Percentiles rank a stretch among this genome's conserved stretches.
Conservation (phyloP, 306 rosid genomes). For the Boehmeria nivea region DNA sequence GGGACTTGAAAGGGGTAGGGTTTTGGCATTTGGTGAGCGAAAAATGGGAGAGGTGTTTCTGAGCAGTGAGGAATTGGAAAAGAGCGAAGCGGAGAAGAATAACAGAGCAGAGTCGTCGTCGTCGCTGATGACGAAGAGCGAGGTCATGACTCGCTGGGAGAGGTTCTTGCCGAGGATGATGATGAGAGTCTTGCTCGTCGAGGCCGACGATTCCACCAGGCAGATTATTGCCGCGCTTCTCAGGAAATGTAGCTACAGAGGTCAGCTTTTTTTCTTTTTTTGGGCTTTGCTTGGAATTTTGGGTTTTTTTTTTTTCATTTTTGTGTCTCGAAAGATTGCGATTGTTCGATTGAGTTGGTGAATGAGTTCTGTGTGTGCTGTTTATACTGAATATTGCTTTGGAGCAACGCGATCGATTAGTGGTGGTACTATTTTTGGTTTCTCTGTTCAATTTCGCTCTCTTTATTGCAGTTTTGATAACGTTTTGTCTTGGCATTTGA, state of each 20-base stretch:
- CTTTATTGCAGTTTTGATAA: no score
- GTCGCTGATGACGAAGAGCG: slow-evolving; percentile 14
- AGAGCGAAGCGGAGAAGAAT: slow-evolving; percentile 12
- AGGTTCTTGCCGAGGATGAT: slow-evolving; percentile 59
- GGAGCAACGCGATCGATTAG: no score
- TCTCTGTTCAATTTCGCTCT: no score
- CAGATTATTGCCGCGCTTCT: slow-evolving; percentile 91
- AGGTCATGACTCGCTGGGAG: slow-evolving; percentile 70
- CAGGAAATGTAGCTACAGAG: slow-evolving; percentile 87
- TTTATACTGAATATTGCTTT: no score
- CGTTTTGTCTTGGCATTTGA: no score
- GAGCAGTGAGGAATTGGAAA: slow-evolving; percentile 43
- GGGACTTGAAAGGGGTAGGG: background rate
- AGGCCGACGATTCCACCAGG: slow-evolving; percentile 91
- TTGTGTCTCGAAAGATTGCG: no score
- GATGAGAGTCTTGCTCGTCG: slow-evolving; percentile 75
- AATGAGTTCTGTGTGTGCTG: no score
- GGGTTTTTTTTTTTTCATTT: background rate
- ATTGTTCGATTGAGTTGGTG: background rate
- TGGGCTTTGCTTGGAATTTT: background rate
- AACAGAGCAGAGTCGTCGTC: slow-evolving; percentile 10
- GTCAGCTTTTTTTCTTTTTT: slow-evolving; percentile 42
- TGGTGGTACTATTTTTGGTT: no score
- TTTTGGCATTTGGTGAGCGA: background rate
- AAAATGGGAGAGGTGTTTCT: slow-evolving; percentile 53